Conservation (phyloP, 1,139 yeast species). For the Zygosaccharomyces sapae region DNA sequence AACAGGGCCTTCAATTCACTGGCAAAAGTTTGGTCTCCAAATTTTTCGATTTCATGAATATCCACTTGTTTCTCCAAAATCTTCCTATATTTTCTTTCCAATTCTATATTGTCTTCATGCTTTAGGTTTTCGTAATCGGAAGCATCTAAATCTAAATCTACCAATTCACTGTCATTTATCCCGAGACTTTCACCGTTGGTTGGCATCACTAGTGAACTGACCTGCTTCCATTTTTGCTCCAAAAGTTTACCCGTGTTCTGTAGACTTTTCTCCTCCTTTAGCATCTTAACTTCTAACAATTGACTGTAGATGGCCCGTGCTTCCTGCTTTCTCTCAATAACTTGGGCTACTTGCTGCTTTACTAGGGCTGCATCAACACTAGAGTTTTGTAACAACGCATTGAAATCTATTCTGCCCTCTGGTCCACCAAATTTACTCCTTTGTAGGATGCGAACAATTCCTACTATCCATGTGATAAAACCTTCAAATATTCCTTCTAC, state of each 20-base stretch:
- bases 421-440: slow-evolving; percentile 45
- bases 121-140: slow-evolving; percentile 31
- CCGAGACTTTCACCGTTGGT: slow-evolving; percentile 55
- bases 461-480: slow-evolving; percentile 66
- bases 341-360: slow-evolving; percentile 41
- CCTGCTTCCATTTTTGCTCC: slow-evolving; percentile 47
- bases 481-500: slow-evolving; percentile 66
- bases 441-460: slow-evolving; percentile 58
- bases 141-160: slow-evolving; percentile 49
- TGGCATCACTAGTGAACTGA: slow-evolving; percentile 44
- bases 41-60: slow-evolving; percentile 35
- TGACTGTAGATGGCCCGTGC: slow-evolving; percentile 41
- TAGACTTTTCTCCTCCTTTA: slow-evolving; percentile 16
- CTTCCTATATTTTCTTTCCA: slow-evolving; percentile 28
- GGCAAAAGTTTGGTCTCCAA: slow-evolving; percentile 19
- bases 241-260: slow-evolving; percentile 31
- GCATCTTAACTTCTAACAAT: slow-evolving; percentile 31
- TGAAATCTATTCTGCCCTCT: slow-evolving; percentile 40
- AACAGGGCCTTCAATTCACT: slow-evolving; percentile 11
- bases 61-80: slow-evolving; percentile 35
- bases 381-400: slow-evolving; percentile 28
- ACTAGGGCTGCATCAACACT: slow-evolving; percentile 39
- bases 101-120: slow-evolving; percentile 19
- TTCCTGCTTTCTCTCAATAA: slow-evolving; percentile 43
- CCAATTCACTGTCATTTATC: slow-evolving; percentile 51